Conservation (phyloP, 1,284 basidiomycete species). For the Agaricales sp. region DNA sequence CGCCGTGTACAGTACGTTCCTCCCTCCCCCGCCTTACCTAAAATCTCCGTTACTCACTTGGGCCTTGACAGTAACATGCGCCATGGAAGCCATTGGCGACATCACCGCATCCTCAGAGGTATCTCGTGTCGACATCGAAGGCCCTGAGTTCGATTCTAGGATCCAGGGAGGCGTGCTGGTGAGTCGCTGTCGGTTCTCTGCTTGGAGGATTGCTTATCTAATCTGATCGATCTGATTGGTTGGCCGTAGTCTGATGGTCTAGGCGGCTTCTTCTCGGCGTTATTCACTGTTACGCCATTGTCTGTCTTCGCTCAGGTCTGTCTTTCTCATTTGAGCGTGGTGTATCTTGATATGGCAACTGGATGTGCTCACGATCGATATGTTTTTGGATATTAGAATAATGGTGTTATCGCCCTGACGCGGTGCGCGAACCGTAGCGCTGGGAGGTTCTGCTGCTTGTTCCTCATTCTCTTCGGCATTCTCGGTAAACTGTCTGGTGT, state of each 20-base stretch:
- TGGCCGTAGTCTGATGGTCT: constrained; percentile 57
- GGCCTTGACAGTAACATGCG: constrained; percentile 56
- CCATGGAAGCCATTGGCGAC: constrained; percentile 83
- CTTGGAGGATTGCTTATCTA: background rate
- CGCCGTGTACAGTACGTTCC: constrained; percentile 57
- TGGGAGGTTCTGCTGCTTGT: constrained; percentile 63
- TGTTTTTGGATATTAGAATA: constrained; percentile 38
- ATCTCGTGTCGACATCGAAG: constrained; percentile 58
- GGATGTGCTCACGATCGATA: background rate
- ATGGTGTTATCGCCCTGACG: constrained; percentile 72
- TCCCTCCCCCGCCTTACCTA: background rate
- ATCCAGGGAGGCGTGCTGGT: constrained; percentile 82
- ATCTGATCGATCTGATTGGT: constrained; percentile 5
- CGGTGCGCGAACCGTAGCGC: constrained; percentile 68
- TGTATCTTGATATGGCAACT: too few relatives aligned
- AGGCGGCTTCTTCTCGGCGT: constrained; percentile 62
- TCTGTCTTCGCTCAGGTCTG: constrained; percentile 69
- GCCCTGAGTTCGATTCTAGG: constrained; percentile 65
- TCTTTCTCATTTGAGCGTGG: background rate
- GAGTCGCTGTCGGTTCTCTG: constrained; percentile 16
- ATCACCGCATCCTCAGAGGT: constrained; percentile 82
- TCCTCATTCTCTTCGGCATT: constrained; percentile 65
- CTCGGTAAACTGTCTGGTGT: constrained; percentile 75
- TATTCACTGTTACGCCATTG: constrained; percentile 74
- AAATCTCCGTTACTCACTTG: background rate